These are phyloP conservation scores for Breynia disticha DNA, from an alignment of 441 rosid genomes.

Conservation along the genomic window DNA sequence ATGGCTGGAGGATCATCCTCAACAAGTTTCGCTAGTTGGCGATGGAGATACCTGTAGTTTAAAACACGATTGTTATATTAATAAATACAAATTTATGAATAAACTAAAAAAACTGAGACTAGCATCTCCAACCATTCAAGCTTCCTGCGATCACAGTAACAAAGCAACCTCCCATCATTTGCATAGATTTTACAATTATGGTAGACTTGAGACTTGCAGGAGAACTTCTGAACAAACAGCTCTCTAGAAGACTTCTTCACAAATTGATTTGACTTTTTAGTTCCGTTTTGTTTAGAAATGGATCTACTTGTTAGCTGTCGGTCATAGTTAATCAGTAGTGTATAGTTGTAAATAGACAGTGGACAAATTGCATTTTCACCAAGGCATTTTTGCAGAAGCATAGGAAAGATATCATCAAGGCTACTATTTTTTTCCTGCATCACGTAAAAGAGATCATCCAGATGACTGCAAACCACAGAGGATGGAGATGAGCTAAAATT, in stretches of 20 bases:
- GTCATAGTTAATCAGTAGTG: slow-evolving; percentile 44
- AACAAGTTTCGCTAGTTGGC: slow-evolving; percentile 73
- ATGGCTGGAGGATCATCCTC: slow-evolving; percentile 78
- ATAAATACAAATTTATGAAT: slow-evolving; percentile 8
- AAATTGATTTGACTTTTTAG: slow-evolving; percentile 41
- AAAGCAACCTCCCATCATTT: slow-evolving; percentile 80
- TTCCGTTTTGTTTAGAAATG: slow-evolving; percentile 43
- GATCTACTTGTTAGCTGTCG: slow-evolving; percentile 29
- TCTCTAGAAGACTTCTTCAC: slow-evolving; percentile 67
- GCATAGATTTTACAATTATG: slow-evolving; percentile 93
- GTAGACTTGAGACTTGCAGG: slow-evolving; percentile 95
- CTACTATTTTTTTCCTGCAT: slow-evolving; percentile 32
- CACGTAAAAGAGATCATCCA: slow-evolving; percentile 40
- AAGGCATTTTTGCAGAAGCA: slow-evolving; percentile 53
- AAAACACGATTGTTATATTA: slow-evolving; percentile 13
- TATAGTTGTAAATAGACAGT: slow-evolving; percentile 57
- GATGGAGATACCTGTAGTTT: slow-evolving; percentile 56
- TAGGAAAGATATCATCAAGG: slow-evolving; percentile 33
- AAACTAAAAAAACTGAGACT: slow-evolving; percentile 9
- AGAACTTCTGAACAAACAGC: slow-evolving; percentile 79
- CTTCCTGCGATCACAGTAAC: slow-evolving; percentile 85
- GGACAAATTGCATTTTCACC: slow-evolving; percentile 74
- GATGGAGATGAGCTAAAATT: slow-evolving; percentile 55
- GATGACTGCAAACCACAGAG: slow-evolving; percentile 59
- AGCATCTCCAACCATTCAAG: slow-evolving; percentile 70